phyloP scores from a whole-genome alignment of 371 early-diverging fungal species.

The Syncephalastrum contaminatum region DNA sequence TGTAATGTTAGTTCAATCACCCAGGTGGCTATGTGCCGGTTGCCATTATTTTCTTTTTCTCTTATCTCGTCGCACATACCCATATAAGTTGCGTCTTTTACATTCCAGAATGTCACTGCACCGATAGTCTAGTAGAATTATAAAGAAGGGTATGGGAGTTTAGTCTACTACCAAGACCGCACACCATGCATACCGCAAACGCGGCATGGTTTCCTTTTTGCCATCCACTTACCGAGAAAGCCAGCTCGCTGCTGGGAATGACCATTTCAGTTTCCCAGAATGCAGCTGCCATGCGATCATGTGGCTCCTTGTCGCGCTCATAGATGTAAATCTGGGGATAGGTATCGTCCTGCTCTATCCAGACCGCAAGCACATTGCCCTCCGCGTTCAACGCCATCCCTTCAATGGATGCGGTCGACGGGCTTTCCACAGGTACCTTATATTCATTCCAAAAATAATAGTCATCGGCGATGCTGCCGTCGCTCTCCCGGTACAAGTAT shows the following conservation, averaged over 20 bases:
- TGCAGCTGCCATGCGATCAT: too few species aligned
- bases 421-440: background rate
- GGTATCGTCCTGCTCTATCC: background rate
- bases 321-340: background rate
- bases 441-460: slow-evolving; percentile 26
- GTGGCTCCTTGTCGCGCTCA: background rate
- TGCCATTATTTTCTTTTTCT: too few species aligned
- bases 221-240: too few species aligned
- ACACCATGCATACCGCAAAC: too few species aligned
- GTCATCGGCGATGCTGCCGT: slow-evolving; percentile 12
- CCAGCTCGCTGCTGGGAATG: too few species aligned
- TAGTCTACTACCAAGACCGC: too few species aligned
- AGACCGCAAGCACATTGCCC: slow-evolving; percentile 4
- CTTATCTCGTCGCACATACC: slow-evolving; percentile 1
- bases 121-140: slow-evolving; percentile 7
- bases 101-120: slow-evolving; percentile 7
- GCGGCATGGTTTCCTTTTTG: too few species aligned
- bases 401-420: background rate
- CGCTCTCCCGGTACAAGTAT: slow-evolving; percentile 24
- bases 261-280: too few species aligned
- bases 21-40: too few species aligned
- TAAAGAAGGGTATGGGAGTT: too few species aligned
- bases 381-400: slow-evolving; percentile 3
- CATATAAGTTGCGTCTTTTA: slow-evolving; percentile 7
- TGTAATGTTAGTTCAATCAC: background rate